phyloP scores from a whole-genome alignment of 371 early-diverging fungal species.

The Mucor plumbeus region DNA sequence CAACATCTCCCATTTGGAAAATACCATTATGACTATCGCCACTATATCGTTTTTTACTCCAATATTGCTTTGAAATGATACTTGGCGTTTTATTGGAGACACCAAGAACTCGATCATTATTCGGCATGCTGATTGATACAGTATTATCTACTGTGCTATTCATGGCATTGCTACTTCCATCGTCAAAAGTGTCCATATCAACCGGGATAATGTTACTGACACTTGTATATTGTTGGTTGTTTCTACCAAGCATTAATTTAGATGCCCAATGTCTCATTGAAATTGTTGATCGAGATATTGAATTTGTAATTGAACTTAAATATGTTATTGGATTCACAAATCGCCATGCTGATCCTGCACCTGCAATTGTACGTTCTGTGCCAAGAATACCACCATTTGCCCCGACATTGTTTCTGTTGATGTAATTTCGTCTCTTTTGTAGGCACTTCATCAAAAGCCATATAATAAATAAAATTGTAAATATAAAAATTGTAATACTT shows the following conservation, averaged over 20 bases:
- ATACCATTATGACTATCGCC: slow-evolving; percentile 35
- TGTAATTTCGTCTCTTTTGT: slow-evolving; percentile 13
- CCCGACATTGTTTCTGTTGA: slow-evolving; percentile 25
- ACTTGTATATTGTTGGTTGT: slow-evolving; percentile 17
- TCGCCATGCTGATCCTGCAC: slow-evolving; percentile 8
- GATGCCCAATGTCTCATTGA: slow-evolving; percentile 41
- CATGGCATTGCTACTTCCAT: not conserved
- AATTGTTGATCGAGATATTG: slow-evolving; percentile 33
- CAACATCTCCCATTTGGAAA: slow-evolving; percentile 16
- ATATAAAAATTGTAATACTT: slow-evolving; percentile 24
- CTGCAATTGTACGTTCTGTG: slow-evolving; percentile 1
- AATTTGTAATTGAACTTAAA: slow-evolving; percentile 12
- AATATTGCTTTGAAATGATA: slow-evolving; percentile 31
- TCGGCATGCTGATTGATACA: slow-evolving; percentile 15
- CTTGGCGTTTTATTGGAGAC: slow-evolving; percentile 26
- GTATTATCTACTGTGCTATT: not conserved
- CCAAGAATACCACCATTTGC: slow-evolving; percentile 47
- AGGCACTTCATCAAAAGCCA: slow-evolving; percentile 20
- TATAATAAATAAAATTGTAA: slow-evolving; percentile 10
- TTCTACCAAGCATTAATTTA: slow-evolving; percentile 25
- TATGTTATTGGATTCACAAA: slow-evolving; percentile 15
- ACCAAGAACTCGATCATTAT: slow-evolving; percentile 21
- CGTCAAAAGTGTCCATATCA: slow-evolving; percentile 29
- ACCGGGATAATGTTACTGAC: slow-evolving; percentile 22
- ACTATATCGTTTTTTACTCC: slow-evolving; percentile 43